Conservation (phyloP, 2,329 filamentous ascomycete species). For the Camptophora hylomeconis region DNA sequence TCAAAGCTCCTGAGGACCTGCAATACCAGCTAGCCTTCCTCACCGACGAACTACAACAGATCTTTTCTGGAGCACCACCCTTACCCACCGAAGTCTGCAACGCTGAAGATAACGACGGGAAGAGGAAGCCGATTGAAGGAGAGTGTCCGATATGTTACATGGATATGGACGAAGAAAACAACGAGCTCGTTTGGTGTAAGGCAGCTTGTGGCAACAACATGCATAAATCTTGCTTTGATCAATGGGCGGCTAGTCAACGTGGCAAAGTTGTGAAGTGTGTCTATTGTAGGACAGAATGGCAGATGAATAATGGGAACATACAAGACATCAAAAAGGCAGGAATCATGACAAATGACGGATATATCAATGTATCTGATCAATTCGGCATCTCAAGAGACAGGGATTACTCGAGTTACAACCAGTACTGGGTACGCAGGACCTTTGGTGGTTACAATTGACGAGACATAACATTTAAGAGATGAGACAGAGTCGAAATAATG, state of each 20-base stretch:
- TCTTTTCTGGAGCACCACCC: slow-evolving; percentile 41
- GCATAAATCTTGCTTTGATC: slow-evolving; percentile 44
- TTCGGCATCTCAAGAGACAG: slow-evolving; percentile 25
- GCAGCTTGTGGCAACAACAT: slow-evolving; percentile 50
- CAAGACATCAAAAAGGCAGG: slow-evolving; percentile 21
- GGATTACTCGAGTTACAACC: slow-evolving; percentile 31
- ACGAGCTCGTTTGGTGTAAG: slow-evolving; percentile 45
- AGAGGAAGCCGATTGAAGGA: slow-evolving; percentile 46
- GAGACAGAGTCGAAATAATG: too few relatives aligned
- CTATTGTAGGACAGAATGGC: slow-evolving; percentile 33
- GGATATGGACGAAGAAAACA: slow-evolving; percentile 34
- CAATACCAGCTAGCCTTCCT: slow-evolving; percentile 49
- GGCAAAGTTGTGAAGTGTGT: slow-evolving; percentile 28
- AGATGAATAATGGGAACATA: slow-evolving; percentile 20
- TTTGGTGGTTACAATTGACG: too few relatives aligned
- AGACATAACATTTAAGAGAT: too few relatives aligned
- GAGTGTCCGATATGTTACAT: slow-evolving; percentile 53
- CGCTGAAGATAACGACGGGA: slow-evolving; percentile 27
- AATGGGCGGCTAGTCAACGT: slow-evolving; percentile 33
- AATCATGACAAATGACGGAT: slow-evolving; percentile 25
- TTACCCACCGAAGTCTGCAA: slow-evolving; percentile 30
- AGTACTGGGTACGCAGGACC: slow-evolving; percentile 21
- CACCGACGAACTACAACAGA: slow-evolving; percentile 43
- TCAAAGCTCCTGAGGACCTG: slow-evolving; percentile 43
- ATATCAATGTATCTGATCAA: slow-evolving; percentile 31